Conservation (phyloP, 2,329 filamentous ascomycete genomes). For the Hypoxylon sp. region DNA sequence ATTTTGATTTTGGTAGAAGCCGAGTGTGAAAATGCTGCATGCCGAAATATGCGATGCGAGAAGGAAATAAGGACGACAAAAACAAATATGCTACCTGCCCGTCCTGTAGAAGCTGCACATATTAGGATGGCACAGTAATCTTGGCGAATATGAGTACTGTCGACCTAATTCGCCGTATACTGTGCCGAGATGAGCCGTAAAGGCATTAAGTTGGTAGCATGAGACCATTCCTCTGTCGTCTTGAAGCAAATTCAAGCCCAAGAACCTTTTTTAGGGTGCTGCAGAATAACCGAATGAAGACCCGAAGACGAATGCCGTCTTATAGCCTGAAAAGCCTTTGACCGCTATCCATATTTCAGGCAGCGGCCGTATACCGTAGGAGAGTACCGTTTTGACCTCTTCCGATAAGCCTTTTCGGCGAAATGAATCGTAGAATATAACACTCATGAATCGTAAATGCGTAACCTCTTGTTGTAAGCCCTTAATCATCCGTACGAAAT, state of each 20-base stretch:
- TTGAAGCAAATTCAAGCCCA: constrained; percentile 23
- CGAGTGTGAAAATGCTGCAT: constrained; percentile 42
- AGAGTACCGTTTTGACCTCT: constrained; percentile 51
- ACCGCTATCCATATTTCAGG: constrained; percentile 38
- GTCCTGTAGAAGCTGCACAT: constrained; percentile 35
- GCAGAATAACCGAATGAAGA: constrained; percentile 41
- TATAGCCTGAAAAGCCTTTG: constrained; percentile 43
- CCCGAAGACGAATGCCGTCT: constrained; percentile 37
- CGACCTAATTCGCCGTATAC: constrained; percentile 29
- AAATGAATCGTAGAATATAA: constrained; percentile 46
- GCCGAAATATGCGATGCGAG: constrained; percentile 45
- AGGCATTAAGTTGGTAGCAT: constrained; percentile 33
- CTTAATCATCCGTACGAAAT: constrained; percentile 37
- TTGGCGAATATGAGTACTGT: constrained; percentile 37
- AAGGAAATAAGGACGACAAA: constrained; percentile 29
- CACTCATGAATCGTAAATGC: constrained; percentile 52
- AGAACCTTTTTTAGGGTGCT: constrained; percentile 36
- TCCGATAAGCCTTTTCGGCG: constrained; percentile 38
- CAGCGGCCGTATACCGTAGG: constrained; percentile 39
- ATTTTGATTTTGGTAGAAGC: constrained; percentile 43
- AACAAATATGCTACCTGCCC: constrained; percentile 41
- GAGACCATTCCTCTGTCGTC: constrained; percentile 29
- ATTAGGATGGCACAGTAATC: constrained; percentile 32
- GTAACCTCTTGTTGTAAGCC: constrained; percentile 34
- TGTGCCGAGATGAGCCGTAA: constrained; percentile 30